A percentile compares a stretch with the other conserved stretches of the same genome.
Conservation (phyloP, 2,329 filamentous ascomycete genomes). For the Neospermospora avenae region DNA sequence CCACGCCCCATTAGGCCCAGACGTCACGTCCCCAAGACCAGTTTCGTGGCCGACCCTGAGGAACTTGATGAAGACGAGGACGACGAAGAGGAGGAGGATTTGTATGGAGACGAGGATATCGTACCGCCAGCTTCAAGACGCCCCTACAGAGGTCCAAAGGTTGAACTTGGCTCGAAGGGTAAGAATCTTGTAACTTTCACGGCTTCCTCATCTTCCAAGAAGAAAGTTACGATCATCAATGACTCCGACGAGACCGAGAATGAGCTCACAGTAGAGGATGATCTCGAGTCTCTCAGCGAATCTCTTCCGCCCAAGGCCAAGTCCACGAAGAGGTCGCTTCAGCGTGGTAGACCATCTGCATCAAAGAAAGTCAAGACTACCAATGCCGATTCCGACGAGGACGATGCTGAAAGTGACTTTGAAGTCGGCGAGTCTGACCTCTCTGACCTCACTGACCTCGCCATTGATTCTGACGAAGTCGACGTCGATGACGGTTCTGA, state of each 20-base stretch:
- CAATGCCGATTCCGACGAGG: slow-evolving; percentile 13
- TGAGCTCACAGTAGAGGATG: slow-evolving; percentile 22
- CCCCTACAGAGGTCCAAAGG: slow-evolving; percentile 24
- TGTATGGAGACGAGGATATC: slow-evolving; percentile 22
- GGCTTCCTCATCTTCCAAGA: slow-evolving; percentile 6
- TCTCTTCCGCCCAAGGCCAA: not conserved
- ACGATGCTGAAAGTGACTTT: slow-evolving; percentile 19
- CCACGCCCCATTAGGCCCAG: too few relatives aligned
- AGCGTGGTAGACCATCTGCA: not conserved
- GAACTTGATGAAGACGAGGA: slow-evolving; percentile 38
- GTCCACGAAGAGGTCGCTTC: not conserved
- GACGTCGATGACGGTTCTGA: not conserved
- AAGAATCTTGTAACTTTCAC: slow-evolving; percentile 27
- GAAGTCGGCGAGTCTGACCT: slow-evolving; percentile 12
- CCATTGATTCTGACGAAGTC: not conserved
- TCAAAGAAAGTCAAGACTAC: slow-evolving; percentile 13
- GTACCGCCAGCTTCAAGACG: slow-evolving; percentile 2
- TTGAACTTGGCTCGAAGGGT: slow-evolving; percentile 28
- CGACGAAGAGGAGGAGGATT: slow-evolving; percentile 37
- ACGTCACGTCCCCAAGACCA: too few relatives aligned
- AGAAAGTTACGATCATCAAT: slow-evolving; percentile 11
- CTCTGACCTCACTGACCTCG: not conserved
- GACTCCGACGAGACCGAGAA: slow-evolving; percentile 23
- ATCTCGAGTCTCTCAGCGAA: slow-evolving; percentile 10
- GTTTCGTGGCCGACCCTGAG: slow-evolving; percentile 16